These are phyloP conservation scores for Actinomortierella ambigua DNA, from an alignment of 371 early-diverging fungal species.

Conservation along the genomic window DNA sequence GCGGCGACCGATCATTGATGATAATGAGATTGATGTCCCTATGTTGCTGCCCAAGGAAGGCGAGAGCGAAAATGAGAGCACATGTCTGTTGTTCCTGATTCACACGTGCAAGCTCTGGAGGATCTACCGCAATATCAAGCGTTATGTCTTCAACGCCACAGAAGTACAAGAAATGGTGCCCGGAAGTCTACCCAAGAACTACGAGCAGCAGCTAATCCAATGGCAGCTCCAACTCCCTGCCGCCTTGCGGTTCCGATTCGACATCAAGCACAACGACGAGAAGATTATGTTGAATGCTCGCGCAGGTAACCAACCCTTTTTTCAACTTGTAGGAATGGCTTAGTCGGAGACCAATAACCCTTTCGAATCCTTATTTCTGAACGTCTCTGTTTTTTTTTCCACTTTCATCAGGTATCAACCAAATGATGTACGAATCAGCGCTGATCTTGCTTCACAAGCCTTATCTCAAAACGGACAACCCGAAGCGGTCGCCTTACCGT, in stretches of 20 bases:
- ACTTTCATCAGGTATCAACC: slow-evolving; percentile 23
- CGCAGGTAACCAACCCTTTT: slow-evolving; percentile 17
- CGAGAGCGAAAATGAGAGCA: slow-evolving; percentile 23
- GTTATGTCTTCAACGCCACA: slow-evolving; percentile 32
- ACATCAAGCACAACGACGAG: slow-evolving; percentile 23
- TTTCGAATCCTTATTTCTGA: not conserved
- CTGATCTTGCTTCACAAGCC: slow-evolving; percentile 42
- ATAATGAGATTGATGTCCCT: slow-evolving; percentile 26
- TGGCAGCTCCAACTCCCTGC: slow-evolving; percentile 45
- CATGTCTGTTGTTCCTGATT: slow-evolving; percentile 25
- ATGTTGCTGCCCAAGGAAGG: slow-evolving; percentile 16
- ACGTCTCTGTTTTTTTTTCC: not conserved
- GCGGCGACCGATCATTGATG: slow-evolving; percentile 31
- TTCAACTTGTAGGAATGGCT: not conserved
- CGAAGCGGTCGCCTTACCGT: slow-evolving; percentile 37
- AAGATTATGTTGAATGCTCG: slow-evolving; percentile 28
- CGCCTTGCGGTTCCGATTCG: slow-evolving; percentile 27
- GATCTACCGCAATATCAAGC: slow-evolving; percentile 36
- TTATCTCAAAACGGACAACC: slow-evolving; percentile 28
- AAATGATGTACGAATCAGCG: slow-evolving; percentile 42
- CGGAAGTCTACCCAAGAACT: slow-evolving; percentile 37
- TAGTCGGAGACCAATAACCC: too few species aligned
- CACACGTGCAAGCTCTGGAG: slow-evolving; percentile 41
- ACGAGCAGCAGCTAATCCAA: slow-evolving; percentile 43
- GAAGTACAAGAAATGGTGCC: slow-evolving; percentile 46